Percentiles rank a stretch among this genome's conserved stretches.
Evolutionary conservation across 192 early-diverging fungal genomes (phyloP).

Genomic region (Linnemannia hyalina): DNA sequence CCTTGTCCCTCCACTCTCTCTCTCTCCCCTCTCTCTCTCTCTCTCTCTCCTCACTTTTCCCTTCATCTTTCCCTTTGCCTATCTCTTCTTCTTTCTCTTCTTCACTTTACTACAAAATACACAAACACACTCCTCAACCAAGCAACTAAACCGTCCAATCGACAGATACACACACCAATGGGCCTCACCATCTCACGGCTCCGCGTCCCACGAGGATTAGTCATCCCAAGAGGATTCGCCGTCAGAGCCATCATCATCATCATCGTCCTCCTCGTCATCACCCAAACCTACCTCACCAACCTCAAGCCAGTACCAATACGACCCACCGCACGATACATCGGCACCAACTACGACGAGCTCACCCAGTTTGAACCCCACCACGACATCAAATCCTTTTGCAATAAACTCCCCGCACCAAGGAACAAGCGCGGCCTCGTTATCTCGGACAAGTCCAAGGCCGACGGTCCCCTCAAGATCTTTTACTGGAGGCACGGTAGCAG

Average conservation of each 20-base stretch:
- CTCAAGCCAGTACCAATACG: constrained; percentile 7
- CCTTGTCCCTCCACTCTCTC: background rate
- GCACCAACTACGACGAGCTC: constrained; percentile 1
- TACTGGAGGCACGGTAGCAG: background rate
- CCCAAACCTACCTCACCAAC: background rate
- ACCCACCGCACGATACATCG: background rate
- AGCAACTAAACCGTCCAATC: background rate
- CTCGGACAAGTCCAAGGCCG: constrained; percentile 3
- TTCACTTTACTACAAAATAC: background rate
- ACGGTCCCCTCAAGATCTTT: constrained; percentile 11
- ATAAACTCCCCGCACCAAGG: constrained; percentile 3
- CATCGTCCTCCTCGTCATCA: background rate
- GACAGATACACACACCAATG: background rate
- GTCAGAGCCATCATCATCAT: constrained; percentile 5
- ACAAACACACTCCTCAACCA: background rate
- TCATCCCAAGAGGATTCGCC: background rate
- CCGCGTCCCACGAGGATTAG: background rate
- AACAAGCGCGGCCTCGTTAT: constrained; percentile 4
- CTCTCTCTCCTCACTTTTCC: background rate
- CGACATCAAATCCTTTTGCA: background rate
- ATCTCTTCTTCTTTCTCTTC: background rate
- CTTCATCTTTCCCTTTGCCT: background rate
- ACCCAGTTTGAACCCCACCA: background rate
- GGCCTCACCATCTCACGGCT: constrained; percentile 1
- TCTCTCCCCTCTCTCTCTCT: background rate